Conservation (phyloP, 2,329 filamentous ascomycete genomes). For the Alternaria burnsii region DNA sequence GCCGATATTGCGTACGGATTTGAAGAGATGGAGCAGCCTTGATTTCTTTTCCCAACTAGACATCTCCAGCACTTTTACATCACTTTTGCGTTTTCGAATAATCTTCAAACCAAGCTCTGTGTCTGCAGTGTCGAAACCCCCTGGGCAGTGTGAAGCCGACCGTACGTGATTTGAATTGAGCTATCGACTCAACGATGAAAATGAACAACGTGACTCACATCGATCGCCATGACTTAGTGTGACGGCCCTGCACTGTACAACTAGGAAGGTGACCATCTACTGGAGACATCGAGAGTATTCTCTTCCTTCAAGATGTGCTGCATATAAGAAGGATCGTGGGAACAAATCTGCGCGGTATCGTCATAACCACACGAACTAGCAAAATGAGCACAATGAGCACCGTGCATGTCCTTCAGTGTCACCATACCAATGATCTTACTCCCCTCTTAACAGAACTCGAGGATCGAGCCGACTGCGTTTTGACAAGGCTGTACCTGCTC, state of each 20-base stretch:
- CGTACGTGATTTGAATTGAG: background rate
- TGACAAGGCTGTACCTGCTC: conserved; percentile 11
- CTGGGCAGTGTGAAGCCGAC: background rate
- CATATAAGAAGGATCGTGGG: background rate
- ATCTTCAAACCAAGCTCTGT: background rate
- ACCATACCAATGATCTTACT: background rate
- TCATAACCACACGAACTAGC: background rate
- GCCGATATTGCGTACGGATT: conserved; percentile 21
- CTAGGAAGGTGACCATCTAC: background rate
- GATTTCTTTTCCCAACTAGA: background rate
- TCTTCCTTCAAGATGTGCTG: background rate
- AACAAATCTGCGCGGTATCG: background rate
- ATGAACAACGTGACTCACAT: background rate
- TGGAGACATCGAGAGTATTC: background rate
- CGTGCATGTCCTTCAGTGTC: background rate
- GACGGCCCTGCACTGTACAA: background rate
- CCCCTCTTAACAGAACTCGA: conserved; percentile 6
- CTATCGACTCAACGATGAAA: background rate
- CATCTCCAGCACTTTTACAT: background rate
- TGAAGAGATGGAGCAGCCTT: background rate
- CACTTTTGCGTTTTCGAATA: background rate
- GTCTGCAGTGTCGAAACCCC: background rate
- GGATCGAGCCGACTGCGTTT: conserved; percentile 5
- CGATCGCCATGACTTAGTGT: background rate
- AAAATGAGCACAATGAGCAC: background rate